phyloP scores from a whole-genome alignment of 2,329 filamentous ascomycete species.

The Pezicula radicicola region DNA sequence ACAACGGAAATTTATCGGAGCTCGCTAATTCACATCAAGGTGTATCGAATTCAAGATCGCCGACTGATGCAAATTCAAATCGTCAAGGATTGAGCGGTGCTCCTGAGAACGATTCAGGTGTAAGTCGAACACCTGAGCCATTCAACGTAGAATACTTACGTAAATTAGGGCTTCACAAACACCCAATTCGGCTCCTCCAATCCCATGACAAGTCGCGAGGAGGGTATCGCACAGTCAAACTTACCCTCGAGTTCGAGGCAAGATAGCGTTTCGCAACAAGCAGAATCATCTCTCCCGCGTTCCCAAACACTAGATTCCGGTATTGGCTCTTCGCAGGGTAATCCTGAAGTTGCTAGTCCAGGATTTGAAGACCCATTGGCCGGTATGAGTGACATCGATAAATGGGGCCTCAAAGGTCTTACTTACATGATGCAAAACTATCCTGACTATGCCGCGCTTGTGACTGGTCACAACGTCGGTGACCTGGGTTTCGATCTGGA shows the following conservation, averaged over 20 bases:
- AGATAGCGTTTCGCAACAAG: slow-evolving; percentile 16
- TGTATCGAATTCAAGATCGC: slow-evolving; percentile 22
- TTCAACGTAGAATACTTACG: neutral
- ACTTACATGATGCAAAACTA: slow-evolving; percentile 58
- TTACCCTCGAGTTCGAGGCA: slow-evolving; percentile 17
- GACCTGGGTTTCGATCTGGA: slow-evolving; percentile 55
- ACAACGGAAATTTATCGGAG: slow-evolving; percentile 1
- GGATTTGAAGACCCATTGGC: slow-evolving; percentile 55
- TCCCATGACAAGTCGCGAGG: slow-evolving; percentile 16
- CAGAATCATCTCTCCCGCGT: slow-evolving; percentile 9
- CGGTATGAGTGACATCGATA: slow-evolving; percentile 60
- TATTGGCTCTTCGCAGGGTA: slow-evolving; percentile 17
- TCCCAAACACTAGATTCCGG: slow-evolving; percentile 19
- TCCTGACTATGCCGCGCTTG: slow-evolving; percentile 58
- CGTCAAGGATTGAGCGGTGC: slow-evolving; percentile 16
- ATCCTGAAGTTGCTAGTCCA: slow-evolving; percentile 20
- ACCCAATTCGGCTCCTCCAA: slow-evolving; percentile 18
- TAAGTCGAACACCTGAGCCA: slow-evolving; percentile 6
- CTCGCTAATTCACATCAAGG: slow-evolving; percentile 13
- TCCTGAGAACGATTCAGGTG: slow-evolving; percentile 19
- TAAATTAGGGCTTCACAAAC: slow-evolving; percentile 19
- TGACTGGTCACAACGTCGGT: slow-evolving; percentile 56
- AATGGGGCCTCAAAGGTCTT: slow-evolving; percentile 63
- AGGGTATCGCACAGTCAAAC: slow-evolving; percentile 13
- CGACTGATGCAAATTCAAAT: slow-evolving; percentile 18